phyloP scores from a whole-genome alignment of 139 green algal species.

The Pleodorina starrii region DNA sequence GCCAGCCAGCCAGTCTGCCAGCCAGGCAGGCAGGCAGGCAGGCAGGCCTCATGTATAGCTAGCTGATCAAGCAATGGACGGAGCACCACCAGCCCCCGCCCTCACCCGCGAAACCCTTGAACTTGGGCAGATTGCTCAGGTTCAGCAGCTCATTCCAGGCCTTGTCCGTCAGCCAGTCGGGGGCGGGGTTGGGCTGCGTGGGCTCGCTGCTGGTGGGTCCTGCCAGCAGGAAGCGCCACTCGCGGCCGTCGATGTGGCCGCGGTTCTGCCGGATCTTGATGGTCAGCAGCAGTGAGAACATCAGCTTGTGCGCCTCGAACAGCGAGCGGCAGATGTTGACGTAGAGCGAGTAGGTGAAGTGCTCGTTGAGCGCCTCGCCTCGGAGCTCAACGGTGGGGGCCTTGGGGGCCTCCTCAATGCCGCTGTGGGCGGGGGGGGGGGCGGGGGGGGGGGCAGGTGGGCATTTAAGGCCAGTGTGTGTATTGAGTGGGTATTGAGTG shows the following conservation, averaged over 20 bases:
- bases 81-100: background rate
- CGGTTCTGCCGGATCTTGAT: conserved; percentile 73
- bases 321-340: conserved; percentile 86
- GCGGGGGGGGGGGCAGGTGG: background rate
- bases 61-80: too few relatives aligned
- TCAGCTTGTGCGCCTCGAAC: conserved; percentile 89
- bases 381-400: conserved; percentile 68
- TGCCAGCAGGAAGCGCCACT: conserved; percentile 78
- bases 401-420: conserved; percentile 74
- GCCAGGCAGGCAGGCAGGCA: too few relatives aligned
- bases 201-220: conserved; percentile 61
- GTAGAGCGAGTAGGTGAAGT: conserved; percentile 89
- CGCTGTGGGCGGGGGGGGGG: conserved; percentile 8
- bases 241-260: conserved; percentile 70
- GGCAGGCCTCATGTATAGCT: too few relatives aligned
- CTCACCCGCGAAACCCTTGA: conserved; percentile 64
- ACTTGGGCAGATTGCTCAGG: conserved; percentile 70
- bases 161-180: conserved; percentile 86
- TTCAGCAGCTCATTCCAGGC: conserved; percentile 85
- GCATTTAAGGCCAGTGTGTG: too few relatives aligned
- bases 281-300: conserved; percentile 82
- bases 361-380: conserved; percentile 78
- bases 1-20: too few relatives aligned
- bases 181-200: conserved; percentile 73
- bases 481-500: too few relatives aligned